Conservation (phyloP, 306 rosid genomes). For the Hylodesmum podocarpum region DNA sequence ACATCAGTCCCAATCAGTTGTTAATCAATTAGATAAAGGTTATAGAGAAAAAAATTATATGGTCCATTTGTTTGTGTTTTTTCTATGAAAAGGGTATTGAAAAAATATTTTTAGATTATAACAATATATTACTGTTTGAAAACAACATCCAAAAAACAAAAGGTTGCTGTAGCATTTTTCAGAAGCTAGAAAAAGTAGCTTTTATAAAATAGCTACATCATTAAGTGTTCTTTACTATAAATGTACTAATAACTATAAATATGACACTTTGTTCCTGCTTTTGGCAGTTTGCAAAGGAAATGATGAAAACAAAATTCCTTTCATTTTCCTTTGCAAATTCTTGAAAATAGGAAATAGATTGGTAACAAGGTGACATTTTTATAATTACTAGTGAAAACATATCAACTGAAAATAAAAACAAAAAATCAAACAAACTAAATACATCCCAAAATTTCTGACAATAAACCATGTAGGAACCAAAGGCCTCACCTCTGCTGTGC, state of each 20-base stretch:
- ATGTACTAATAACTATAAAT: background rate
- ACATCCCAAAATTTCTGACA: background rate
- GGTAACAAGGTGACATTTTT: background rate
- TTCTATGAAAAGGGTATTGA: background rate
- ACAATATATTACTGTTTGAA: background rate
- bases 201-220: background rate
- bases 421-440: background rate
- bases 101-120: background rate
- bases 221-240: background rate
- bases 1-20: background rate
- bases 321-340: background rate
- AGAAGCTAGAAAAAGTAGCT: background rate
- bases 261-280: background rate
- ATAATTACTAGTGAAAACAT: background rate
- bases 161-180: background rate
- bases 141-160: background rate
- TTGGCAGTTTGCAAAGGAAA: background rate
- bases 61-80: background rate
- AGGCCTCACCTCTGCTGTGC: conserved; percentile 78
- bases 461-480: conserved; percentile 15
- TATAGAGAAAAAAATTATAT: background rate
- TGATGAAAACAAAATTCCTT: background rate
- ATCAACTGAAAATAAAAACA: background rate
- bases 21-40: background rate
- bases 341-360: background rate